A percentile compares a stretch with the other conserved stretches of the same genome.
Conservation (phyloP, 1,139 yeast genomes). For the Meyerozyma carpophila region DNA sequence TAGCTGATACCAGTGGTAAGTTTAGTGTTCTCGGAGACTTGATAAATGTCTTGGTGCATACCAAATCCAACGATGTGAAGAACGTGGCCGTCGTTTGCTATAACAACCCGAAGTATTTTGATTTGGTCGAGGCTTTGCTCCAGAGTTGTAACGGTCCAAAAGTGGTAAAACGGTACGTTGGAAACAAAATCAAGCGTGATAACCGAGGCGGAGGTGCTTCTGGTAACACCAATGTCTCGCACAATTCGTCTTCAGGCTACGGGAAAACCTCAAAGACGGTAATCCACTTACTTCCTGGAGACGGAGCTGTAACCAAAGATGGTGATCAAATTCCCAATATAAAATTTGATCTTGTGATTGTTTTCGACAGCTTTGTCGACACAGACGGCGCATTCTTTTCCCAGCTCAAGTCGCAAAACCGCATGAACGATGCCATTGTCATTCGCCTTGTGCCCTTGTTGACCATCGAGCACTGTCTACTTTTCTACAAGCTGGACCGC, state of each 20-base stretch:
- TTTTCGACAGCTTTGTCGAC: conserved; percentile 68
- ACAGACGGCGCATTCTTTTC: conserved; percentile 24
- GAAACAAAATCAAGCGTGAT: conserved; percentile 46
- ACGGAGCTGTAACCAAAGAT: conserved; percentile 28
- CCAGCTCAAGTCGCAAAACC: conserved; percentile 27
- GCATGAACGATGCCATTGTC: conserved; percentile 44
- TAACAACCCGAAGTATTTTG: conserved; percentile 47
- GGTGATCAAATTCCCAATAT: conserved; percentile 18
- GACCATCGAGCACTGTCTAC: conserved; percentile 73
- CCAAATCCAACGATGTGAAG: conserved; percentile 43
- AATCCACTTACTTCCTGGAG: conserved; percentile 43
- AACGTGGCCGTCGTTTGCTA: conserved; percentile 35
- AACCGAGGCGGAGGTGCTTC: conserved; percentile 10
- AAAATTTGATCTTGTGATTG: conserved; percentile 57
- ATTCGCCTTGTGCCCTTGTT: conserved; percentile 70
- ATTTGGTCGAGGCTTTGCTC: conserved; percentile 71
- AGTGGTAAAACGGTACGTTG: conserved; percentile 58
- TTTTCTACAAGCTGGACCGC: conserved; percentile 21
- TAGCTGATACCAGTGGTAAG: conserved; percentile 84
- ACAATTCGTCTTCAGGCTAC: conserved; percentile 11
- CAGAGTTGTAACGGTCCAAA: conserved; percentile 61
- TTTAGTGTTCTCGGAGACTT: conserved; percentile 65
- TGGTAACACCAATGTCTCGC: conserved; percentile 4
- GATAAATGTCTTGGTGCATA: conserved; percentile 35
- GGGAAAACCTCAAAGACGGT: conserved; percentile 12